Percentiles rank a stretch among this genome's conserved stretches.
phyloP scores from a whole-genome alignment of 306 rosid genomes.

The Trifolium fragiferum region DNA sequence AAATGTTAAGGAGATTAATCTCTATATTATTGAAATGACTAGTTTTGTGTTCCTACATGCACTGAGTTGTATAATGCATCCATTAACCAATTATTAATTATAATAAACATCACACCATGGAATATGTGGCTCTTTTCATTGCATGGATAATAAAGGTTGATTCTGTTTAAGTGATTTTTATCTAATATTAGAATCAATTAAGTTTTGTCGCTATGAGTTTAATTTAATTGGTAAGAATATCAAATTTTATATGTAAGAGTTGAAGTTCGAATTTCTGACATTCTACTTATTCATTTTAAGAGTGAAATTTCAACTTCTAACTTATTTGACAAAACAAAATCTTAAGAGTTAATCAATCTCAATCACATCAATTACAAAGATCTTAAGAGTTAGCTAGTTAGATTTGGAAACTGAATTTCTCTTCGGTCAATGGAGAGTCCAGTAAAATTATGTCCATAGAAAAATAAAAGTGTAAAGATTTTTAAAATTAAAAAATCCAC shows the following conservation, averaged over 20 bases:
- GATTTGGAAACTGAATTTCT: neutral
- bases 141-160: conserved; percentile 26
- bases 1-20: neutral
- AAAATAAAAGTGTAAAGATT: no score
- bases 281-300: no score
- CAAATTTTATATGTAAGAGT: no score
- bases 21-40: conserved; percentile 34
- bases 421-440: no score
- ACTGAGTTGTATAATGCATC: neutral
- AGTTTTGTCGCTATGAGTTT: no score
- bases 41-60: neutral
- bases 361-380: conserved; percentile 44
- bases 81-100: neutral
- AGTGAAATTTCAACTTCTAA: no score
- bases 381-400: conserved; percentile 31
- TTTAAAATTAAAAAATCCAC: no score
- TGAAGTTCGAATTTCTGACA: no score
- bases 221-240: no score
- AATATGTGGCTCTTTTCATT: conserved; percentile 34
- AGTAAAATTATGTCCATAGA: no score
- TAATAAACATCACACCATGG: neutral
- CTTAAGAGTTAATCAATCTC: conserved; percentile 45
- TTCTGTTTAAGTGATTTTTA: conserved; percentile 28
- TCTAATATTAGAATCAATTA: conserved; percentile 13
- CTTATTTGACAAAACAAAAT: neutral